These are phyloP conservation scores for Nakataea oryzae DNA, from an alignment of 2,329 filamentous ascomycete genomes.

Conservation along the genomic window DNA sequence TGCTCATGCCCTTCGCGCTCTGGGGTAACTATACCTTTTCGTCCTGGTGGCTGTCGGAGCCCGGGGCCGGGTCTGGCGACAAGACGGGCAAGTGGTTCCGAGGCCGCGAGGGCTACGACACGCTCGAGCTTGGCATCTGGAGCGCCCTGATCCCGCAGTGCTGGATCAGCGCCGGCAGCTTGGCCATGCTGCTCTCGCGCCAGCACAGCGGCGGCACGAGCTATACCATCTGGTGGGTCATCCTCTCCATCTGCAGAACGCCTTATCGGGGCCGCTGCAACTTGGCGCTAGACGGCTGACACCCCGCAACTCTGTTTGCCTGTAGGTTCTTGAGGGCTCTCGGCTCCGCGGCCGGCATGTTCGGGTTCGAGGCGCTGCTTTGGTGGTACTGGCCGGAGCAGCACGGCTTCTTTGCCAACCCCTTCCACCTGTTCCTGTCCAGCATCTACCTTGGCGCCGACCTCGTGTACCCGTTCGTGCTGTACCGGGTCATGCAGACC, in stretches of 20 bases:
- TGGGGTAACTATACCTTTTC: constrained; percentile 30
- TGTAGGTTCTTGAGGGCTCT: constrained; percentile 30
- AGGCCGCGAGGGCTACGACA: constrained; percentile 29
- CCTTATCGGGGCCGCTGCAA: no score
- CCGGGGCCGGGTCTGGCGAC: constrained; percentile 23
- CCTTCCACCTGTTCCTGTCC: constrained; percentile 29
- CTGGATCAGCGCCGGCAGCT: constrained; percentile 24
- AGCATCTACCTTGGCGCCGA: constrained; percentile 29
- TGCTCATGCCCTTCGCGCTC: constrained; percentile 21
- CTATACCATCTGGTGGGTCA: constrained; percentile 36
- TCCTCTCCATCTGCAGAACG: no score
- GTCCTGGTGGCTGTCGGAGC: constrained; percentile 34
- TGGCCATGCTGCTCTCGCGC: constrained; percentile 32
- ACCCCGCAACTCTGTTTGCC: no score
- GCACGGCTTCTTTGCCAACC: constrained; percentile 33
- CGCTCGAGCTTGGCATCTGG: constrained; percentile 39
- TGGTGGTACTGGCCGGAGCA: constrained; percentile 42
- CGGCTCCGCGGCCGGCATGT: constrained; percentile 30
- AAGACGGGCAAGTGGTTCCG: constrained; percentile 34
- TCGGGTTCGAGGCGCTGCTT: constrained; percentile 24
- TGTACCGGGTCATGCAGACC: constrained; percentile 1
- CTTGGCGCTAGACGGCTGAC: not conserved
- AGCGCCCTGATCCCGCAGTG: constrained; percentile 33
- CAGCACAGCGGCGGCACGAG: constrained; percentile 36
- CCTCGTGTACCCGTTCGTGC: constrained; percentile 29